Conservation (phyloP, 371 early-diverging fungal species). For the Lichtheimia ornata region DNA sequence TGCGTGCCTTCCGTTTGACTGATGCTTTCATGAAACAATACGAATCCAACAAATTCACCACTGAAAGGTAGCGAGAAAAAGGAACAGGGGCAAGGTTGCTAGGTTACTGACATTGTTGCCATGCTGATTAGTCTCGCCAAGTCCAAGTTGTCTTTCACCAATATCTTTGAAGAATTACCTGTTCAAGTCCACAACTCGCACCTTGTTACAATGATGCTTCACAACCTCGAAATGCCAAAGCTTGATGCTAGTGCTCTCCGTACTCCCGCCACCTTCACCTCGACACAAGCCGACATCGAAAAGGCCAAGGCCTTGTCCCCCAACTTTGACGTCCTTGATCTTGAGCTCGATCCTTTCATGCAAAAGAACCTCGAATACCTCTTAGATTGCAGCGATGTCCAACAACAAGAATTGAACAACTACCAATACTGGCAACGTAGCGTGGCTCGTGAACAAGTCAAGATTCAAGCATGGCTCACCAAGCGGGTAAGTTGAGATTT, state of each 20-base stretch:
- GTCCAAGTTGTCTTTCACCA: constrained; percentile 79
- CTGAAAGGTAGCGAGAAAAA: constrained; percentile 55
- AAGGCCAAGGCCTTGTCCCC: constrained; percentile 69
- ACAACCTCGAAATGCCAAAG: constrained; percentile 71
- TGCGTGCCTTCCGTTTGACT: constrained; percentile 88
- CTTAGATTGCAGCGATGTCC: constrained; percentile 86
- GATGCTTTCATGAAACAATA: constrained; percentile 85
- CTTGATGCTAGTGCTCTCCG: constrained; percentile 46
- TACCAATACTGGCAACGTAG: constrained; percentile 93
- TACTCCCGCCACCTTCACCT: constrained; percentile 48
- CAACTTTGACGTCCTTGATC: constrained; percentile 82
- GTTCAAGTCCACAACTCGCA: constrained; percentile 84
- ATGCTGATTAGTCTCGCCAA: constrained; percentile 53
- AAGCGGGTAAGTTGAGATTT: constrained; percentile 50
- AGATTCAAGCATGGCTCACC: constrained; percentile 62
- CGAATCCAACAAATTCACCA: constrained; percentile 85
- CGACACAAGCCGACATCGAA: constrained; percentile 39
- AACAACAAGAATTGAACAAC: constrained; percentile 89
- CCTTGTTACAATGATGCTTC: constrained; percentile 78
- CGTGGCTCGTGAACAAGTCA: constrained; percentile 84
- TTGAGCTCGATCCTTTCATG: constrained; percentile 79
- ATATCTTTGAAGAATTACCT: constrained; percentile 90
- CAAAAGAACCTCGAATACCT: constrained; percentile 89
- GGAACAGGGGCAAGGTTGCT: not conserved
- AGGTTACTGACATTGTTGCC: not conserved